phyloP scores from a whole-genome alignment of 2,329 filamentous ascomycete species.

The Alternaria longipes region DNA sequence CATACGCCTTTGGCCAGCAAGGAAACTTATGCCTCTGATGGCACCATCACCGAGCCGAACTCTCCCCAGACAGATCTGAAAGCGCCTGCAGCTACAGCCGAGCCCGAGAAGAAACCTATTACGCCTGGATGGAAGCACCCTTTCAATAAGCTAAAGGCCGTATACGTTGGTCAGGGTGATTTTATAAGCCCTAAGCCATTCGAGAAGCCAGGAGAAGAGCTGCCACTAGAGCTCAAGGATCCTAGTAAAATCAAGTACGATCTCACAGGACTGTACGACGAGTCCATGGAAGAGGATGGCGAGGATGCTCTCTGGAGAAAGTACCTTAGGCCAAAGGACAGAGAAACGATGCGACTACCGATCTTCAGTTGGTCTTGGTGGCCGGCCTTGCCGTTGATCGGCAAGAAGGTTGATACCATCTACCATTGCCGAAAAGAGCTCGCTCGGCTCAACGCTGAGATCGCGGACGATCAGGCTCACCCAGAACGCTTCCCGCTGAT shows the following conservation, averaged over 20 bases:
- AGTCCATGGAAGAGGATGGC: constrained; percentile 42
- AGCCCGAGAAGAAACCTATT: constrained; percentile 22
- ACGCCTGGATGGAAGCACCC: constrained; percentile 28
- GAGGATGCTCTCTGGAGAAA: constrained; percentile 74
- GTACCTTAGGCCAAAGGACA: constrained; percentile 81
- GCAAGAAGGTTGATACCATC: constrained; percentile 93
- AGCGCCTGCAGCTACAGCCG: constrained; percentile 29
- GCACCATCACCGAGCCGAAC: constrained; percentile 29
- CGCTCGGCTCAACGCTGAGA: constrained; percentile 87
- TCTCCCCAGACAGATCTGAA: constrained; percentile 34
- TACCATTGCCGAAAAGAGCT: constrained; percentile 88
- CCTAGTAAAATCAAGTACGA: constrained; percentile 44
- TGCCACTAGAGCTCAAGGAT: constrained; percentile 42
- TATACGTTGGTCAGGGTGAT: constrained; percentile 30
- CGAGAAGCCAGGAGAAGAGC: constrained; percentile 49
- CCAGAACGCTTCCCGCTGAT: constrained; percentile 88
- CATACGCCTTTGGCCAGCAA: constrained; percentile 41
- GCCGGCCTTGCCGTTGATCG: constrained; percentile 78
- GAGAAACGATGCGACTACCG: constrained; percentile 83
- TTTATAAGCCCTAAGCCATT: constrained; percentile 59
- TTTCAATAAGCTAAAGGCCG: constrained; percentile 36
- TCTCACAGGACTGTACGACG: constrained; percentile 41
- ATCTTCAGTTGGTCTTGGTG: constrained; percentile 68
- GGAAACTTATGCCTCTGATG: constrained; percentile 37
- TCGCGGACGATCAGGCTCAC: constrained; percentile 86